Evolutionary conservation across 495 filamentous ascomycete species (phyloP), one percentile per base, ranked within the genome.

Genomic region (Xylaria longipes): DNA sequence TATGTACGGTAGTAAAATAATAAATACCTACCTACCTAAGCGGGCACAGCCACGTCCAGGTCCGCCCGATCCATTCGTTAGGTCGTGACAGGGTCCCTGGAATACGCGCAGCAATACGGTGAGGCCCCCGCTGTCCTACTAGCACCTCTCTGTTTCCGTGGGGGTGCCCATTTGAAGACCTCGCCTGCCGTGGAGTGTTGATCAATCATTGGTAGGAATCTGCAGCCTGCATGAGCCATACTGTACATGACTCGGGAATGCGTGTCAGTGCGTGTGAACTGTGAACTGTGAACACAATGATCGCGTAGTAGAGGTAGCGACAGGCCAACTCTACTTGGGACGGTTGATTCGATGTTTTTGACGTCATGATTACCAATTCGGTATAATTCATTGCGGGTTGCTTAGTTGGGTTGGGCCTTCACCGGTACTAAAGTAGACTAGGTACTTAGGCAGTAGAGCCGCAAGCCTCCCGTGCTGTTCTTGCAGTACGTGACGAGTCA

Each of bases 81-180:
- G 33, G 22, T 37, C 6, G 57, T 22, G 33, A 60, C 57, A 8
- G 57, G 57, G 57, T 37, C 57, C 57, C 33, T 60, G 57, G 31
- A 60, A 60, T 60, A 60, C 57, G 57, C 33, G 31, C 57, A 60
- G 27, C 52, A 37, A 60, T 60, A 60, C 57, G 57, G 57, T 60
- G 57, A 60, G 57, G 5, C 20, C 57, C 57, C 33, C 57, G 52
- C 25, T 31, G 52, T 5, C 20, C 15, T 31, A 56, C 52, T 2
- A 27, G 17, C 17, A 46, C 11, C 43, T 52, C 25, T 7, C 22
- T 12, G 20, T 22, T 25, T 22, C 8, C n/a, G 27, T 31, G 54
- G 54, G 54, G 54, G 54, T 17, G 54, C 22, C 48, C 31, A 33
- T 58, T 17, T 31, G 29, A 33, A n/a, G 14, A 60, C 6, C 20